phyloP scores from a whole-genome alignment of 2,329 filamentous ascomycete species.

The Fusarium sp. region DNA sequence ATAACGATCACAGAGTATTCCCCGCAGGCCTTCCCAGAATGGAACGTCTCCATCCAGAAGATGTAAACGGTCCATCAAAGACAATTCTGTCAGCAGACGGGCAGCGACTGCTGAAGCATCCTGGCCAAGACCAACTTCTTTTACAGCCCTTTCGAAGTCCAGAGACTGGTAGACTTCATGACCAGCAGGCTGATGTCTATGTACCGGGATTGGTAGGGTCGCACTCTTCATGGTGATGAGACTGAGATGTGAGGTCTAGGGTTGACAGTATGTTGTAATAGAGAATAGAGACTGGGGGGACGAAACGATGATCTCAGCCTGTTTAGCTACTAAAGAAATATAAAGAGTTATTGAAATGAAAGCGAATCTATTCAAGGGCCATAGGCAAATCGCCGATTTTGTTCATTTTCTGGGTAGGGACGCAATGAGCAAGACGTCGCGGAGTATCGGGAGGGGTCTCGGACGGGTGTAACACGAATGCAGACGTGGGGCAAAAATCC shows the following conservation, averaged over 20 bases:
- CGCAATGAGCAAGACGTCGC: too few relatives aligned
- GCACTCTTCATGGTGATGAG: background rate
- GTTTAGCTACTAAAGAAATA: background rate
- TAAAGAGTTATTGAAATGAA: background rate
- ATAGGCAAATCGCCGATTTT: background rate
- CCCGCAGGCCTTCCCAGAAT: slow-evolving; percentile 8
- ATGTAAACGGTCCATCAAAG: background rate
- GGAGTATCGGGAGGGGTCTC: background rate
- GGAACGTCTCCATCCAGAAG: slow-evolving; percentile 18
- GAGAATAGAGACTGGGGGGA: too few relatives aligned
- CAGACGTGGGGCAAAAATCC: background rate
- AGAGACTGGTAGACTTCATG: background rate
- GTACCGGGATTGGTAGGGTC: background rate
- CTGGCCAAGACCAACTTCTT: background rate
- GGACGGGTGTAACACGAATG: too few relatives aligned
- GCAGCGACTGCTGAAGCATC: background rate
- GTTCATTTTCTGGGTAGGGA: background rate
- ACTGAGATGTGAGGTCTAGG: background rate
- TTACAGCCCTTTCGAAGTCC: background rate
- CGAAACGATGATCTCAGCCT: too few relatives aligned
- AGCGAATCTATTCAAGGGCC: too few relatives aligned
- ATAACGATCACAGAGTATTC: background rate
- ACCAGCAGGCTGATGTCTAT: background rate
- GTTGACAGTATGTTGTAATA: background rate
- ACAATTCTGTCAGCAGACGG: background rate